These are phyloP conservation scores for Blastocystis sp. DNA, from an alignment of 352 stramenopile genomes.

Conservation along the genomic window DNA sequence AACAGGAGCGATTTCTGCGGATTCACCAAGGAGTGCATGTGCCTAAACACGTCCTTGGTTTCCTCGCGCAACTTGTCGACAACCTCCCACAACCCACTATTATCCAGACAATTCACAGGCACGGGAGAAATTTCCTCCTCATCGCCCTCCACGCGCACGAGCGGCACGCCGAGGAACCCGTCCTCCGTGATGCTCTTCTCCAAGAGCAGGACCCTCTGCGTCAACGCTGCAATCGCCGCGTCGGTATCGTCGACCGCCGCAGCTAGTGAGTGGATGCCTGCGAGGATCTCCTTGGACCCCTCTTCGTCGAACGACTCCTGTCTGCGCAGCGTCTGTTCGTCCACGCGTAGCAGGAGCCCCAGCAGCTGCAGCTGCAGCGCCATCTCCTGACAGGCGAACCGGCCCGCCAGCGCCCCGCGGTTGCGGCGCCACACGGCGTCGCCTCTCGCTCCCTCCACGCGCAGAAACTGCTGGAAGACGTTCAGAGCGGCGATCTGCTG, in stretches of 20 bases:
- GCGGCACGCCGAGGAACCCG: background rate
- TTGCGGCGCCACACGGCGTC: slow-evolving; percentile 31
- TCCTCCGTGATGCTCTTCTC: background rate
- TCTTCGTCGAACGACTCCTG: background rate
- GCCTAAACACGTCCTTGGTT: slow-evolving; percentile 1
- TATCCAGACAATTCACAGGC: slow-evolving; percentile 11
- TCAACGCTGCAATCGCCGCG: background rate
- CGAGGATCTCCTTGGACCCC: background rate
- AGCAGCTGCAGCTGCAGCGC: slow-evolving; percentile 11
- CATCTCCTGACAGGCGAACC: background rate
- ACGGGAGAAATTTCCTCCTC: background rate
- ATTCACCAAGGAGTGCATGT: background rate
- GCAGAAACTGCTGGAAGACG: background rate
- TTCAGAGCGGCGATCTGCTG: background rate
- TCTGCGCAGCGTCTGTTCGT: background rate
- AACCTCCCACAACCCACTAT: background rate
- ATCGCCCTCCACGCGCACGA: slow-evolving; percentile 6
- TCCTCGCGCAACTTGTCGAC: background rate
- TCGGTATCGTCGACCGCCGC: background rate
- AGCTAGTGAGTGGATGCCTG: background rate
- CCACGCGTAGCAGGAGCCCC: background rate
- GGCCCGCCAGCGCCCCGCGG: background rate
- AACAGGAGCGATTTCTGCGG: background rate
- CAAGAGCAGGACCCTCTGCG: background rate
- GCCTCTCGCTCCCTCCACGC: background rate